A percentile compares a stretch with the other conserved stretches of the same genome.
Conservation (phyloP, 2,329 filamentous ascomycete genomes). For the Zasmidium citrigriseum region DNA sequence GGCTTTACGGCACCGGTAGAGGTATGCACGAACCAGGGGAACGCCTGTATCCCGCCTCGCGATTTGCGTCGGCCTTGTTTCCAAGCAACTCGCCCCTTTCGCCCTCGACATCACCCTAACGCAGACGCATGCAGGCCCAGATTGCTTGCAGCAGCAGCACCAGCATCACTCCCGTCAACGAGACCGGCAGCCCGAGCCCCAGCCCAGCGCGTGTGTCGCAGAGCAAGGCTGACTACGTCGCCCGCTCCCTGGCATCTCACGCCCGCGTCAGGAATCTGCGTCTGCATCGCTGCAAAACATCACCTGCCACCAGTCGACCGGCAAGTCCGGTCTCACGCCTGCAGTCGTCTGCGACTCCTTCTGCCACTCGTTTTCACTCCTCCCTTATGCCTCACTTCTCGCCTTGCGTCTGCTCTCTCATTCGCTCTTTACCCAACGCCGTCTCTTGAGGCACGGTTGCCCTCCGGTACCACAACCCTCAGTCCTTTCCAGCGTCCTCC, state of each 20-base stretch:
- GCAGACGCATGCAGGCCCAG: background rate
- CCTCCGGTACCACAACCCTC: constrained; percentile 1
- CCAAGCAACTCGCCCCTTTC: background rate
- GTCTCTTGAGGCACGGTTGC: background rate
- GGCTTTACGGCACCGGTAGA: too few relatives aligned
- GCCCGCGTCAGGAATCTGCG: background rate
- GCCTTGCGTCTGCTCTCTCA: background rate
- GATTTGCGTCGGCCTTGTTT: background rate
- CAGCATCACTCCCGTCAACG: too few relatives aligned
- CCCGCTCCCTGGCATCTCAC: background rate
- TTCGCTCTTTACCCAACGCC: constrained; percentile 3
- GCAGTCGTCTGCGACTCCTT: background rate
- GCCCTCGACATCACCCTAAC: background rate
- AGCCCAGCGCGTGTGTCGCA: background rate
- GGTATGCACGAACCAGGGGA: background rate
- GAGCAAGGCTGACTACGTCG: background rate
- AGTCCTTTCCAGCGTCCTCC: background rate
- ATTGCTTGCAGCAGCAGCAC: background rate
- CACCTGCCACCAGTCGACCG: background rate
- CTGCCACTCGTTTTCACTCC: background rate
- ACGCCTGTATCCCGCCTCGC: background rate
- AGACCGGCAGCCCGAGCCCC: too few relatives aligned
- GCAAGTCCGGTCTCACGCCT: background rate
- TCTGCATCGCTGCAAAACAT: background rate
- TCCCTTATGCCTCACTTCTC: background rate